These are phyloP conservation scores for Mortierella polycephala DNA, from an alignment of 371 early-diverging fungal species.

Conservation along the genomic window DNA sequence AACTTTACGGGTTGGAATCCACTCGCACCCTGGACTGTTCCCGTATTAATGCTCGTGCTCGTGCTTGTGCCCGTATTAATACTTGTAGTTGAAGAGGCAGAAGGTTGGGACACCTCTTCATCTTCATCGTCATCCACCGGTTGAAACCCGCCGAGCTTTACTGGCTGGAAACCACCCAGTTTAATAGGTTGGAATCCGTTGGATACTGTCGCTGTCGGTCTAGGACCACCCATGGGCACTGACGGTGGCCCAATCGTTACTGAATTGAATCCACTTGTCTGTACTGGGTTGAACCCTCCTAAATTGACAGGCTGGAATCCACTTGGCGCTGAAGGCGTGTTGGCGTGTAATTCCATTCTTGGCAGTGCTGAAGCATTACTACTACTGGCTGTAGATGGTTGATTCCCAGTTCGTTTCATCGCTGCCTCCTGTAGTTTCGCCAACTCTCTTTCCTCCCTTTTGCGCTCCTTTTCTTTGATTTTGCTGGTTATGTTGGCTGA, in stretches of 20 bases:
- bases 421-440: constrained; percentile 75
- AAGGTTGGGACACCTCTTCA: not conserved
- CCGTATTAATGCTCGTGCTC: not conserved
- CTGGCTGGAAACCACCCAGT: constrained; percentile 35
- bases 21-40: constrained; percentile 1
- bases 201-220: not conserved
- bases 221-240: not conserved
- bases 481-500: constrained; percentile 55
- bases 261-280: constrained; percentile 5
- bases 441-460: constrained; percentile 75
- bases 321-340: not conserved
- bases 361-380: not conserved
- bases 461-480: constrained; percentile 72
- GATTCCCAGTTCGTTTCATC: constrained; percentile 56
- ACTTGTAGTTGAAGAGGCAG: not conserved
- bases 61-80: not conserved
- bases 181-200: constrained; percentile 43
- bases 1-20: constrained; percentile 47
- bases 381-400: not conserved
- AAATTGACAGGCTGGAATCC: constrained; percentile 23
- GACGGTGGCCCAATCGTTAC: not conserved
- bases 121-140: constrained; percentile 23
- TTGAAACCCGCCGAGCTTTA: constrained; percentile 37
- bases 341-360: not conserved
- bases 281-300: constrained; percentile 13